phyloP scores from a whole-genome alignment of 768 basidiomycete species.

The Rhodotorula graminis region DNA sequence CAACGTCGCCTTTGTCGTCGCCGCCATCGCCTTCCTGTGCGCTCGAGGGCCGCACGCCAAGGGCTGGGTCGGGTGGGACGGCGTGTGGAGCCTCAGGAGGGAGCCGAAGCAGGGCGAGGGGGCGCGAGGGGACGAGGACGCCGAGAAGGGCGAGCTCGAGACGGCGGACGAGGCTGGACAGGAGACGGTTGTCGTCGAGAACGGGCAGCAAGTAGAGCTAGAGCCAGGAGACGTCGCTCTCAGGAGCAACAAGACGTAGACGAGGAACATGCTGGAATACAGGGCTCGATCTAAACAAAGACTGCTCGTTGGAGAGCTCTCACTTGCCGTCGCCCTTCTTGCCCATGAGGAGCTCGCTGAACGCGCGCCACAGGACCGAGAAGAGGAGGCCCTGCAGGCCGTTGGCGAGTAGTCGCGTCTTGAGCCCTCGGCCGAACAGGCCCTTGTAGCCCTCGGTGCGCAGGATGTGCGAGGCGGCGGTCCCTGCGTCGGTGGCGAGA shows the following conservation, averaged over 20 bases:
- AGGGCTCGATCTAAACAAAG: background rate
- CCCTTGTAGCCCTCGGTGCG: constrained; percentile 69
- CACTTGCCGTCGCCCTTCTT: background rate
- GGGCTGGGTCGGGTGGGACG: constrained; percentile 24
- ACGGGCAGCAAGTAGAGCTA: background rate
- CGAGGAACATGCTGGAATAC: background rate
- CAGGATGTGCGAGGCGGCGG: constrained; percentile 72
- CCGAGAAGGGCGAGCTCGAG: background rate
- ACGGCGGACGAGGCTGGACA: background rate
- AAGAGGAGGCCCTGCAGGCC: constrained; percentile 90
- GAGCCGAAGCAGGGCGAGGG: background rate
- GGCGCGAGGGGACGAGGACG: background rate
- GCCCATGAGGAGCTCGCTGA: constrained; percentile 56
- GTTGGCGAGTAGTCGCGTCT: constrained; percentile 82
- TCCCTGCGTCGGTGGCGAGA: constrained; percentile 46
- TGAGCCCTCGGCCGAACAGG: constrained; percentile 80
- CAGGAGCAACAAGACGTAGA: background rate
- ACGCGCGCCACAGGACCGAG: constrained; percentile 81
- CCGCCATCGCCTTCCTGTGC: constrained; percentile 8
- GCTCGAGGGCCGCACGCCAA: constrained; percentile 3
- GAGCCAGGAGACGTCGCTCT: background rate
- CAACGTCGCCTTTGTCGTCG: background rate
- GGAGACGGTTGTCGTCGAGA: background rate
- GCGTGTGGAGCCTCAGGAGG: constrained; percentile 16
- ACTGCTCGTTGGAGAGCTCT: background rate